Percentiles rank a stretch among this genome's conserved stretches.
phyloP scores from a whole-genome alignment of 805 yeast species.

The Torulaspora franciscae region DNA sequence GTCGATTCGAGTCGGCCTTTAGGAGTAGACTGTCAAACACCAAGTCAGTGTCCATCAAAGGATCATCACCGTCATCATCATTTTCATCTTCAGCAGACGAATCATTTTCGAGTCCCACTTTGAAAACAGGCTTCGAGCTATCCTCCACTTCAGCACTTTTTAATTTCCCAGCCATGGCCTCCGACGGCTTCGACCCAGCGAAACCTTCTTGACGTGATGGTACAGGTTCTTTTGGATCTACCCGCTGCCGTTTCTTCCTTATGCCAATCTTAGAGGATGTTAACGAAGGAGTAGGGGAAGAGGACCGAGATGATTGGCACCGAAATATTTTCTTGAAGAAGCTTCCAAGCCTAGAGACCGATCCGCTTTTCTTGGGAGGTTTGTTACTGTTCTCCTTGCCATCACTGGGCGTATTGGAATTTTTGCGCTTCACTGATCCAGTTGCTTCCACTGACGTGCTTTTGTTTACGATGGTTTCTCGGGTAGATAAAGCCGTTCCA shows the following conservation, averaged over 20 bases:
- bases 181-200: too few species aligned
- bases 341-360: conserved; percentile 12
- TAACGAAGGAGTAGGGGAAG: conserved; percentile 1
- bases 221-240: not conserved
- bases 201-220: not conserved
- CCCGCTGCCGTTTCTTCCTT: conserved; percentile 11
- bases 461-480: too few species aligned
- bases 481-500: too few species aligned
- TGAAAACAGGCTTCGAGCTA: not conserved
- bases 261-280: not conserved
- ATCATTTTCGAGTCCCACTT: conserved; percentile 1
- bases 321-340: conserved; percentile 15
- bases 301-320: conserved; percentile 2
- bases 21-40: conserved; percentile 30
- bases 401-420: not conserved
- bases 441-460: not conserved
- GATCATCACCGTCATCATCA: conserved; percentile 19
- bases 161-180: too few species aligned
- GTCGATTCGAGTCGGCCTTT: conserved; percentile 17
- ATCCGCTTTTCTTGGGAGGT: not conserved
- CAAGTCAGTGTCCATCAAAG: conserved; percentile 29
- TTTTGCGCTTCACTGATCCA: not conserved
- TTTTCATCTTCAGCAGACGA: conserved; percentile 6
- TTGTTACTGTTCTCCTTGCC: not conserved
- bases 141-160: not conserved